These are phyloP conservation scores for Ettlia oleoabundans DNA, from an alignment of 139 green algal genomes.

Conservation along the genomic window DNA sequence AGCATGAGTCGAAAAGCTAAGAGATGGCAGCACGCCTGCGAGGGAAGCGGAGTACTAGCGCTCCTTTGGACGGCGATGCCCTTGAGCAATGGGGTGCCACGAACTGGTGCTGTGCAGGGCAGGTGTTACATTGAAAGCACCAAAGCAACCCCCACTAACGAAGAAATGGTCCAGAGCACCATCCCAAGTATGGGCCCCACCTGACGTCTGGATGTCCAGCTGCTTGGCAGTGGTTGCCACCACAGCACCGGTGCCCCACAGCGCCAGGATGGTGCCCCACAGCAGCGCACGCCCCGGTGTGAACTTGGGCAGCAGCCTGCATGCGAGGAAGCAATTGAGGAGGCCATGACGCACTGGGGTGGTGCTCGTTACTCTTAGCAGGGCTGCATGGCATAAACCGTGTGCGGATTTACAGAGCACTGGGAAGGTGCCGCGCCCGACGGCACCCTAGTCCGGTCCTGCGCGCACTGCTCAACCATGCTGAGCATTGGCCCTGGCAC, in stretches of 20 bases:
- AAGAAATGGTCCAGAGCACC: neutral
- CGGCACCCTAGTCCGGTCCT: too few species aligned
- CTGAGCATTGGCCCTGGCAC: too few species aligned
- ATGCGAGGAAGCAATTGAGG: neutral
- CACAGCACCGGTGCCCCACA: slow-evolving; percentile 57
- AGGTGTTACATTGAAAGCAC: too few species aligned
- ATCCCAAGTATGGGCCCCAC: too few species aligned
- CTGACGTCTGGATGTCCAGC: slow-evolving; percentile 12
- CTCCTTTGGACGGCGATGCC: too few species aligned
- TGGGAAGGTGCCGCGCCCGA: too few species aligned
- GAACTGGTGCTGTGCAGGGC: too few species aligned
- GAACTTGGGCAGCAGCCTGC: slow-evolving; percentile 29
- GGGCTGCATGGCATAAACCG: neutral
- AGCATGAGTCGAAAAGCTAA: neutral
- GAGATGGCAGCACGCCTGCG: too few species aligned
- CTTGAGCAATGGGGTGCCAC: too few species aligned
- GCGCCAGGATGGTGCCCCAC: slow-evolving; percentile 59
- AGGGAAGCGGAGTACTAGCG: too few species aligned
- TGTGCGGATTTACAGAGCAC: too few species aligned
- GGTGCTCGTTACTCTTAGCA: neutral
- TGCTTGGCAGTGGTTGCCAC: slow-evolving; percentile 6
- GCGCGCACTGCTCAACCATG: too few species aligned
- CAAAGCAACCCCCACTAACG: neutral
- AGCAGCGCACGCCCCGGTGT: slow-evolving; percentile 50
- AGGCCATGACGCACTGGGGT: neutral